A percentile compares a stretch with the other conserved stretches of the same genome.
phyloP scores from a whole-genome alignment of 306 rosid species.

The Ormosia emarginata region DNA sequence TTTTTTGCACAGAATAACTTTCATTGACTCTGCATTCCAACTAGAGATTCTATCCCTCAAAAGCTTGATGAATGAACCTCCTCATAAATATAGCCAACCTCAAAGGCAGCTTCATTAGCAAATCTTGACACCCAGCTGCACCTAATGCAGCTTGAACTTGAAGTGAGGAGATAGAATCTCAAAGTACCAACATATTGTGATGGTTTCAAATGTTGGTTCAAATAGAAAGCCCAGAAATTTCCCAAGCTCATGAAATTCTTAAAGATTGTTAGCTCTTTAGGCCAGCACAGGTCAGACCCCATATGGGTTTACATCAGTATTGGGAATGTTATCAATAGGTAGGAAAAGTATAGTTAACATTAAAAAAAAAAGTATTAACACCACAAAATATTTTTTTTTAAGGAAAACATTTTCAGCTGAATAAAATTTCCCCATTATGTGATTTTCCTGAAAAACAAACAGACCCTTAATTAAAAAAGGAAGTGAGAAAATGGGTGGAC shows the following conservation, averaged over 20 bases:
- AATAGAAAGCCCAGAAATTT: background rate
- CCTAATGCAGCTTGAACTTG: constrained; percentile 9
- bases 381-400: background rate
- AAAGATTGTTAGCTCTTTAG: background rate
- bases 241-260: background rate
- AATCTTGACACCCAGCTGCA: background rate
- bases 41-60: background rate
- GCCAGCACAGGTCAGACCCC: background rate
- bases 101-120: background rate
- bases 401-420: background rate
- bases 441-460: background rate
- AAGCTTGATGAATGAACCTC: background rate
- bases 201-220: background rate
- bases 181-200: background rate
- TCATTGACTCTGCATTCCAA: background rate
- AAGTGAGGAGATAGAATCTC: too few relatives aligned
- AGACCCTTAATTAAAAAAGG: background rate
- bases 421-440: background rate
- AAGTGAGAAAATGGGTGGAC: constrained; percentile 29
- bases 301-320: background rate
- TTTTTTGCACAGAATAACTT: background rate
- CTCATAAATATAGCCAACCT: background rate
- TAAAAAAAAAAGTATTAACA: background rate
- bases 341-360: background rate
- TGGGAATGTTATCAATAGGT: background rate